Evolutionary conservation across 1,284 basidiomycete species (phyloP), one percentile per base, ranked within the genome.

Genomic region (Sparassis latifolia): DNA sequence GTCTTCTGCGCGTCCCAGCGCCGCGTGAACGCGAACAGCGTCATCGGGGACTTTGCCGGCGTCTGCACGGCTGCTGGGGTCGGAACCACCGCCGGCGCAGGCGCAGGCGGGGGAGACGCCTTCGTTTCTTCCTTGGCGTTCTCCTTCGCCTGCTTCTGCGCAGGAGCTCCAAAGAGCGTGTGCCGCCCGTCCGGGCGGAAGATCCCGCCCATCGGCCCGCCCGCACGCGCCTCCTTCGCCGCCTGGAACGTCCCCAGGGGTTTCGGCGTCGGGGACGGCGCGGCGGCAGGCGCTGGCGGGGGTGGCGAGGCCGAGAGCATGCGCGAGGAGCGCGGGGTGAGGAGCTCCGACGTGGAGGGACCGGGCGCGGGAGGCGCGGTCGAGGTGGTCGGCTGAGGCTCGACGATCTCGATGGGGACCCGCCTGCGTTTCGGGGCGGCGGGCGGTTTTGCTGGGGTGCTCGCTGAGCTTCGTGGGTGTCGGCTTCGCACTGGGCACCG

Each of bases 351-450:
- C 48, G 37, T 42, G 3, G 50, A 20, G 10, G 47, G 33, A 10
- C 49, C 43, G 20, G 45, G 29, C 43, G 59, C 28, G 28, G 54
- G 9, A 29, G 57, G 10, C 7, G 53, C 32, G 32, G 55, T 44
- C 12, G 52, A 44, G n/a, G 48, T 50, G 32, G 29, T 42, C 30
- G 55, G 40, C 39, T 61, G 12, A 37, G 57, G 58, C 38, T 87
- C 84, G 1, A 88, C 66, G 33, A 89, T 82, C 32, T 74, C 73
- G 46, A 89, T 89, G 0, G 87, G 87, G 7, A 89, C 73, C 27
- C 86, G 77, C 40, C 86, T 74, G 32, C 84, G 71, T 54, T 67
- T 71, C 2, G 52, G 54, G 3, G 39, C 42, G 12, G 53, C 12
- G 4, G 55, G 38, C 33, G 58, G 47, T n/a, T 53, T 40, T 50